phyloP scores from a whole-genome alignment of 1,284 basidiomycete species.

The Fomitopsis schrenkii region DNA sequence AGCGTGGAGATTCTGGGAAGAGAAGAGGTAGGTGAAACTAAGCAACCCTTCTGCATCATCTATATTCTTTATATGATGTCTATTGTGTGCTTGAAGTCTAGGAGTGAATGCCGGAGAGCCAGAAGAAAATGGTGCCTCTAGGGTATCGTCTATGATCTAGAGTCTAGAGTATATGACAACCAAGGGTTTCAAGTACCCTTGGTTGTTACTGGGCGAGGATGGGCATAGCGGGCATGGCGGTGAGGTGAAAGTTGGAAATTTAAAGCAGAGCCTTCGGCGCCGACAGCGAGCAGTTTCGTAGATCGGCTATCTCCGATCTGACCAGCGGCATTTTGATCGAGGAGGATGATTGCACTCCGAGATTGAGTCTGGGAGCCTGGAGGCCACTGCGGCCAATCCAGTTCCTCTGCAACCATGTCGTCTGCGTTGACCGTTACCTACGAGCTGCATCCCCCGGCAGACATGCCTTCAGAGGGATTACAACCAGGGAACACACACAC shows the following conservation, averaged over 20 bases:
- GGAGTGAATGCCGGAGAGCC: neutral
- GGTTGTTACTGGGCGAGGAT: constrained; percentile 31
- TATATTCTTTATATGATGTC: neutral
- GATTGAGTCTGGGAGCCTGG: too few species aligned
- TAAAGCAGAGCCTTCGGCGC: neutral
- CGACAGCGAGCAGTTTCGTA: neutral
- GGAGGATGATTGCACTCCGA: constrained; percentile 6
- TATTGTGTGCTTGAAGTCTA: neutral
- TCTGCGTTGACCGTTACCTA: constrained; percentile 45
- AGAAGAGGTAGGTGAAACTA: constrained; percentile 35
- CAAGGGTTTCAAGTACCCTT: constrained; percentile 24
- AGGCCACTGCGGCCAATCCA: constrained; percentile 4
- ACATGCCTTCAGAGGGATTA: constrained; percentile 21
- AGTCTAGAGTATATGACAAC: constrained; percentile 18
- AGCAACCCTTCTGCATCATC: neutral
- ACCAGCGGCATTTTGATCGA: constrained; percentile 12
- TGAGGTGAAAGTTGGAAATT: constrained; percentile 8
- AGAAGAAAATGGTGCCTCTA: constrained; percentile 10
- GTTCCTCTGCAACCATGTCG: constrained; percentile 25
- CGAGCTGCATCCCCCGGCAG: constrained; percentile 42
- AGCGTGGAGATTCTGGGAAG: constrained; percentile 47
- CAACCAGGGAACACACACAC: constrained; percentile 29
- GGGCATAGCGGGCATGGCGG: constrained; percentile 27
- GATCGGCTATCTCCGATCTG: constrained; percentile 18
- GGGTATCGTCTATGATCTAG: constrained; percentile 29